Evolutionary conservation across 306 rosid species (phyloP), one percentile per base, ranked within the genome.

Genomic region (Luffa acutangula): DNA sequence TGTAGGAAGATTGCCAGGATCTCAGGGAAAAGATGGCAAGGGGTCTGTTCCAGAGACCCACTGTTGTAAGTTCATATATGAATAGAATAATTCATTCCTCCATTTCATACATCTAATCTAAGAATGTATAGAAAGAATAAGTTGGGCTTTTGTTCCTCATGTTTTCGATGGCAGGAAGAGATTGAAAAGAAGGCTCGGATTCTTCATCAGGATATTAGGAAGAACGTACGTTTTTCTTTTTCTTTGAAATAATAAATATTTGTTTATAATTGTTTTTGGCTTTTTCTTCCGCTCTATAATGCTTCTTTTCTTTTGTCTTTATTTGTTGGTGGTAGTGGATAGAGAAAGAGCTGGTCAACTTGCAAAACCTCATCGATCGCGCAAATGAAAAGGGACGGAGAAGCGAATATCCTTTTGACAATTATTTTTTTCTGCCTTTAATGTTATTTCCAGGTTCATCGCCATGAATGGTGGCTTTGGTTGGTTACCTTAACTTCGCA

Each of bases 1-100:
- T 82, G 48, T 89, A 94, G 98, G 85, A 87, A 75, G 98, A 94
- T 79, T 89, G 93, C 54, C 81, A 82, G 83, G 88, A 87, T 78
- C 73, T 94, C 87, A 84, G 15, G 83, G 84, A 87, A 84, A 87
- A 83, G 17, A 86, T 92, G 57, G 78, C 81, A 25, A 60, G 59
- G 53, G 76, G 88, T 76, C 36, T 86, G 80, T 81, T 88, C 45
- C 81, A 76, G 31, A 90, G 86, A 78, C 84, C 84, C 56, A 80
- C 91, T 14, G 84, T 83, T 53, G 98, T 94, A 89, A 90, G 98
- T 86, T 71, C 13, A 42, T 51, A n/a, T n/a, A n/a, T 41, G 45
- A 59, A 70, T 37, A 54, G 73, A n/a, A n/a, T n/a, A 52, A 73
- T 34, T 34, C 59, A 18, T 46, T 52, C 54, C 33, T 51, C 21